Conservation (phyloP, 495 filamentous ascomycete genomes). For the Aspergillus diversus region DNA sequence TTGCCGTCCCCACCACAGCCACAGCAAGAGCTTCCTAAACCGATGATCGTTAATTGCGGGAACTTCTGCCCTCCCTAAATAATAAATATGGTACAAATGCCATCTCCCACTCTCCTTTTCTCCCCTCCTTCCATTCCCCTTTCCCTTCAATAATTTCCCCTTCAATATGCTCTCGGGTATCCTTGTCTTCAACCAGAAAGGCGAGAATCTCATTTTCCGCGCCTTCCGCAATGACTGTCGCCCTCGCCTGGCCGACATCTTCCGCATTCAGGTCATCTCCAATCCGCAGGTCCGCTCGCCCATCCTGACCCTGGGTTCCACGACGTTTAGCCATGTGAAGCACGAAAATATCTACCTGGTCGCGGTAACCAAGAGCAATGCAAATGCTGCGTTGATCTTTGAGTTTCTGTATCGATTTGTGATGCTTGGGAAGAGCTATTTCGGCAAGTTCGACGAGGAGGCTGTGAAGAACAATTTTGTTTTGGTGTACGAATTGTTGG, state of each 20-base stretch:
- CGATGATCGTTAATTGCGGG: background rate
- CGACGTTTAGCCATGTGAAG: conserved; percentile 99
- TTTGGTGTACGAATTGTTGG: conserved; percentile 94
- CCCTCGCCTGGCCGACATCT: conserved; percentile 95
- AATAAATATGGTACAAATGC: conserved; percentile 5
- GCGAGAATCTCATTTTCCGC: conserved; percentile 99
- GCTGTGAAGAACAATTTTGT: conserved; percentile 99
- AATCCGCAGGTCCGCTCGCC: conserved; percentile 98
- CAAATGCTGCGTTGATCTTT: conserved; percentile 97
- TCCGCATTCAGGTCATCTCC: conserved; percentile 99
- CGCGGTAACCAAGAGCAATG: conserved; percentile 98
- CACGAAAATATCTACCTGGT: conserved; percentile 99
- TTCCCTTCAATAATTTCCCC: conserved; percentile 9
- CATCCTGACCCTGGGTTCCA: conserved; percentile 95
- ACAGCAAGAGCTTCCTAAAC: background rate
- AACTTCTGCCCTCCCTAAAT: background rate
- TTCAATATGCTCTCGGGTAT: conserved; percentile 90
- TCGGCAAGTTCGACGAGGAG: conserved; percentile 99
- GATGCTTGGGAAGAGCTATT: conserved; percentile 89
- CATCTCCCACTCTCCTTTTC: conserved; percentile 25
- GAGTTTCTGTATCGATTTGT: conserved; percentile 96
- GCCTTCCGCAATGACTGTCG: conserved; percentile 98
- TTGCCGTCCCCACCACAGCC: background rate
- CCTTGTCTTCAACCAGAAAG: conserved; percentile 98
- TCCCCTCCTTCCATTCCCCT: conserved; percentile 18